Evolutionary conservation across 106 monocot species (phyloP).

Genomic region (Phalaenopsis equestris): DNA sequence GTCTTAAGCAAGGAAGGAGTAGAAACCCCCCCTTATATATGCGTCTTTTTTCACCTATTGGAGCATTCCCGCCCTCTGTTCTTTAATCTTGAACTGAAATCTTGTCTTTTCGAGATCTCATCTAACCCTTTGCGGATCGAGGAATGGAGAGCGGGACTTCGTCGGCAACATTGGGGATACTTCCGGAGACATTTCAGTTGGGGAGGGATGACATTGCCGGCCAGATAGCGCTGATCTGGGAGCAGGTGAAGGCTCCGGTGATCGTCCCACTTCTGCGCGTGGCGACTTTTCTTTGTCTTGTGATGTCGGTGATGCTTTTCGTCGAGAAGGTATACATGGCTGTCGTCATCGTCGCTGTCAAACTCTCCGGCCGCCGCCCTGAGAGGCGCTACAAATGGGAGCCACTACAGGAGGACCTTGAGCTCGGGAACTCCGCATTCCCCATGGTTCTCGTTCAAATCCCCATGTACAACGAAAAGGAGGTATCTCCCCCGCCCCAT

Average conservation of each 20-base stretch:
- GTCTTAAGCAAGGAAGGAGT: background rate
- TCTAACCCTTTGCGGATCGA: background rate
- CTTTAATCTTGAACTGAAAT: no score
- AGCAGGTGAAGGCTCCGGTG: conserved; percentile 20
- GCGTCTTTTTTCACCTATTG: background rate
- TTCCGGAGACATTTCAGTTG: conserved; percentile 12
- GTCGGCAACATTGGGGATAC: conserved; percentile 4
- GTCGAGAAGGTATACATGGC: conserved; percentile 30
- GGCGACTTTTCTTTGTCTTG: conserved; percentile 21
- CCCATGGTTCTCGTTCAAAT: conserved; percentile 44
- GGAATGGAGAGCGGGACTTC: conserved; percentile 16
- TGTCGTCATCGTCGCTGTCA: conserved; percentile 13
- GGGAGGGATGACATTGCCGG: conserved; percentile 14
- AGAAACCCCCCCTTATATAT: background rate
- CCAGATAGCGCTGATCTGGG: conserved; percentile 15
- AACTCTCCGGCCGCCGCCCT: conserved; percentile 19
- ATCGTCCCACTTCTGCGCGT: conserved; percentile 23
- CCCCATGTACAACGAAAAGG: conserved; percentile 44
- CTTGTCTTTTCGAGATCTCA: no score
- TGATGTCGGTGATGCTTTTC: conserved; percentile 30
- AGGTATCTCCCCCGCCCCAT: conserved; percentile 7
- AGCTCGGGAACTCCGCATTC: conserved; percentile 27
- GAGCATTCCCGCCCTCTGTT: no score
- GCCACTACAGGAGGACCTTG: conserved; percentile 25
- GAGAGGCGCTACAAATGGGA: conserved; percentile 37